Evolutionary conservation across 352 stramenopile genomes (phyloP).

Genomic region (Phytophthora pseudosyringae): DNA sequence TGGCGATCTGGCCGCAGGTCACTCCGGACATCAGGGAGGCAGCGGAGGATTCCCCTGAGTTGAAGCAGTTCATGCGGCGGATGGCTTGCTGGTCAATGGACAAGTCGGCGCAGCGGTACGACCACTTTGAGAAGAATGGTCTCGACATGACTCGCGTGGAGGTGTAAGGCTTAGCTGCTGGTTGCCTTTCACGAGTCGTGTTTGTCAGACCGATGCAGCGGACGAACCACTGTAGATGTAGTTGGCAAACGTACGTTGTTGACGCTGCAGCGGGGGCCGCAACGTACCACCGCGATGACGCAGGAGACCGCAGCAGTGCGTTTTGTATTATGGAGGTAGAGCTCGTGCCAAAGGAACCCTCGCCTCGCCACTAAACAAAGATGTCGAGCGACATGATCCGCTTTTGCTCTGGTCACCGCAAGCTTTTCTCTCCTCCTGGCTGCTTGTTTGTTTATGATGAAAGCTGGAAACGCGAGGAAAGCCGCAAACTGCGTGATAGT

Average conservation of each 20-base stretch:
- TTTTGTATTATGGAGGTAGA: too few relatives aligned
- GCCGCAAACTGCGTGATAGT: constrained; percentile 9
- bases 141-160: constrained; percentile 7
- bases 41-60: neutral
- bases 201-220: constrained; percentile 1
- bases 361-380: constrained; percentile 6
- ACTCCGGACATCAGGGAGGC: constrained; percentile 14
- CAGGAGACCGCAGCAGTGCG: neutral
- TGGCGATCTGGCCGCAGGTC: constrained; percentile 19
- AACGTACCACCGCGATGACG: neutral
- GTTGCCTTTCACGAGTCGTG: too few relatives aligned
- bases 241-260: neutral
- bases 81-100: constrained; percentile 19
- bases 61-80: constrained; percentile 19
- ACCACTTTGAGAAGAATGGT: constrained; percentile 15
- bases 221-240: too few relatives aligned
- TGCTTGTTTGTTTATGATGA: constrained; percentile 20
- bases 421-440: neutral
- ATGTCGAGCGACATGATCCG: constrained; percentile 14
- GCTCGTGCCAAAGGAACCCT: too few relatives aligned
- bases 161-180: neutral
- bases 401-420: neutral
- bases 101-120: constrained; percentile 13
- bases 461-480: constrained; percentile 4
- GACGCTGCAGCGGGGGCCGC: neutral